These are phyloP conservation scores for Oryza glaberrima DNA, from an alignment of 176 grass and related monocot genomes.

Conservation along the genomic window DNA sequence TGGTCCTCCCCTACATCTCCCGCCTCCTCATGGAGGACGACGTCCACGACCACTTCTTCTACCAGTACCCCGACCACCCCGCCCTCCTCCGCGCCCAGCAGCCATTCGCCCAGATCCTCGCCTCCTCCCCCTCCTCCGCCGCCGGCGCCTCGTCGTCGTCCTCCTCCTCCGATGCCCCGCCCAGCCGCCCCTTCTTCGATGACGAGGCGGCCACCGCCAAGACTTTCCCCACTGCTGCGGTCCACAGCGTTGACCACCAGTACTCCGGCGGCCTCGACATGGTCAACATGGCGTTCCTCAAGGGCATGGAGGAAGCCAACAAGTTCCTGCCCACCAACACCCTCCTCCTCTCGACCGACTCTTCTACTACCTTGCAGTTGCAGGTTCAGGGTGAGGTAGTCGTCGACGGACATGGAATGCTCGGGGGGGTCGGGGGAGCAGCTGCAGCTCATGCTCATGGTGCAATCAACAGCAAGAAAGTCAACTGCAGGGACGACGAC, in stretches of 20 bases:
- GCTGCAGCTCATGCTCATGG: no score
- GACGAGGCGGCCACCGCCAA: no score
- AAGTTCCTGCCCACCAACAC: slow-evolving; percentile 50
- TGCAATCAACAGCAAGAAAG: slow-evolving; percentile 29
- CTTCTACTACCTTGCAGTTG: no score
- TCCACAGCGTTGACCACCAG: no score
- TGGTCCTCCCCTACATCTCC: slow-evolving; percentile 39
- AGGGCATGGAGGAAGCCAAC: slow-evolving; percentile 60
- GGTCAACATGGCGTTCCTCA: slow-evolving; percentile 47
- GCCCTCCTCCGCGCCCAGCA: slow-evolving; percentile 36
- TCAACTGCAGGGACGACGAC: slow-evolving; percentile 4
- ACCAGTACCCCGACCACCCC: slow-evolving; percentile 42
- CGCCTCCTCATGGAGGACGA: slow-evolving; percentile 51
- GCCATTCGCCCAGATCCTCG: slow-evolving; percentile 43
- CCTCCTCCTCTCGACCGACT: no score
- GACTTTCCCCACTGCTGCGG: background rate
- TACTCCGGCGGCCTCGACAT: background rate
- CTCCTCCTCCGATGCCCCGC: no score
- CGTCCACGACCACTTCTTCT: slow-evolving; percentile 30
- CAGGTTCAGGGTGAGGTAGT: slow-evolving; percentile 12
- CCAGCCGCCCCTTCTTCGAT: no score
- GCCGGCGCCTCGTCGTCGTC: no score
- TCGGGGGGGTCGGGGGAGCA: no score
- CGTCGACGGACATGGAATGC: background rate
- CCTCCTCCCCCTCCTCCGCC: no score